Conservation (phyloP, 2,329 filamentous ascomycete species). For the Magnaporthiopsis poae region DNA sequence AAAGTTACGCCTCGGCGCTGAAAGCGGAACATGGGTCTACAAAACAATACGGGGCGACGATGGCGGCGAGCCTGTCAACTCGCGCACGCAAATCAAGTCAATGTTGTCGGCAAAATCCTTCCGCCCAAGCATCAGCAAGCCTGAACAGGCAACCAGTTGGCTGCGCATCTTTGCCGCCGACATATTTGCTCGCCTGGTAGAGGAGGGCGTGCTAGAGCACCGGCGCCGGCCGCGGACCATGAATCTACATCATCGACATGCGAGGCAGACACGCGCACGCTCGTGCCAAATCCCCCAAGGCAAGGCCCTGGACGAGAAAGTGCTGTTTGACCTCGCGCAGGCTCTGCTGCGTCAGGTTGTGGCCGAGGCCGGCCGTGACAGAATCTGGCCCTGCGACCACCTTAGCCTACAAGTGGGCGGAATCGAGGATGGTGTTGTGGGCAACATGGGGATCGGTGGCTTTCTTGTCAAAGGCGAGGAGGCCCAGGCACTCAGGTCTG, state of each 20-base stretch:
- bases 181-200: conserved; percentile 78
- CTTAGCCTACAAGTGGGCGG: conserved; percentile 81
- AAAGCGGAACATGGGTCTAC: conserved; percentile 75
- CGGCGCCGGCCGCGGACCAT: conserved; percentile 78
- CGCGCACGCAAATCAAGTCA: conserved; percentile 85
- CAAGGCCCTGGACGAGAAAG: conserved; percentile 54
- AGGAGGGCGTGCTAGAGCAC: conserved; percentile 82
- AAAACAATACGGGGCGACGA: conserved; percentile 79
- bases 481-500: conserved; percentile 42
- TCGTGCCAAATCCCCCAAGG: conserved; percentile 68
- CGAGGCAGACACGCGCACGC: conserved; percentile 62
- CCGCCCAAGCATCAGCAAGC: conserved; percentile 66
- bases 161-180: conserved; percentile 84
- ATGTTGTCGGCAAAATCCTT: conserved; percentile 98
- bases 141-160: conserved; percentile 75
- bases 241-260: conserved; percentile 71
- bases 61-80: conserved; percentile 68
- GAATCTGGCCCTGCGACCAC: conserved; percentile 84
- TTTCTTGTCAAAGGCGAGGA: conserved; percentile 74
- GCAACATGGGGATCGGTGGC: conserved; percentile 75
- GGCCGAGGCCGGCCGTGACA: conserved; percentile 47
- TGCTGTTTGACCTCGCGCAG: conserved; percentile 66
- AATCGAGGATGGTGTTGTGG: conserved; percentile 76
- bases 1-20: conserved; percentile 68
- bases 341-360: conserved; percentile 68